phyloP scores from a whole-genome alignment of 2,329 filamentous ascomycete genomes.

The Pseudogymnoascus sp. region DNA sequence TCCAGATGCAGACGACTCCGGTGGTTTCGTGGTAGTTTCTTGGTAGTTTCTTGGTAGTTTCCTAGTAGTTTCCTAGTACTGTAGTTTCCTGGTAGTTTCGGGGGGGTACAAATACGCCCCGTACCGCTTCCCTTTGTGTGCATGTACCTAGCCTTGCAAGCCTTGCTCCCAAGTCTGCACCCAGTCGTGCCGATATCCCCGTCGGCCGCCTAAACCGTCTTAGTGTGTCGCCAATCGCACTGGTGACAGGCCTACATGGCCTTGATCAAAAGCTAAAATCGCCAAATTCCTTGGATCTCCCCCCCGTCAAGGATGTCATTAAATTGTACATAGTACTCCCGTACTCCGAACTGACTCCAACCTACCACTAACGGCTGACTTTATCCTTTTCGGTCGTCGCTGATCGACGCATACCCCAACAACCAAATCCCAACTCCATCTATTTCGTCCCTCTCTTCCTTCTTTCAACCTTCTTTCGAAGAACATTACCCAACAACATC shows the following conservation, averaged over 20 bases:
- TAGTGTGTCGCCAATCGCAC: neutral
- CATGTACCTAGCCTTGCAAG: neutral
- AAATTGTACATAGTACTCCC: neutral
- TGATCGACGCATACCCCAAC: constrained; percentile 6
- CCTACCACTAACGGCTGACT: constrained; percentile 4
- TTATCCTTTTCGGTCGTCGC: constrained; percentile 5
- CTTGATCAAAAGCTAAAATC: neutral
- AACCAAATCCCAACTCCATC: neutral
- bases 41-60: too few relatives aligned
- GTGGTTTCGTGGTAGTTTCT: too few relatives aligned
- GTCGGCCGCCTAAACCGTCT: neutral
- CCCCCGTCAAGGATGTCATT: neutral
- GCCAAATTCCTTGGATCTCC: neutral
- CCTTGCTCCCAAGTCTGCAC: neutral
- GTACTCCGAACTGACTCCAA: constrained; percentile 2
- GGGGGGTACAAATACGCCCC: neutral
- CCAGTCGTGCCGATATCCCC: neutral
- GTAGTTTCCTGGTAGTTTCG: too few relatives aligned
- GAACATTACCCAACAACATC: neutral
- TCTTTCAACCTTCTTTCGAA: neutral
- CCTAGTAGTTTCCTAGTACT: too few relatives aligned
- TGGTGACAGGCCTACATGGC: neutral
- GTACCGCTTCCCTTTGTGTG: neutral
- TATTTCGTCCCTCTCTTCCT: neutral
- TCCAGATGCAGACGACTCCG: neutral